phyloP scores from a whole-genome alignment of 768 basidiomycete genomes.

The Boletus reticuloceps region DNA sequence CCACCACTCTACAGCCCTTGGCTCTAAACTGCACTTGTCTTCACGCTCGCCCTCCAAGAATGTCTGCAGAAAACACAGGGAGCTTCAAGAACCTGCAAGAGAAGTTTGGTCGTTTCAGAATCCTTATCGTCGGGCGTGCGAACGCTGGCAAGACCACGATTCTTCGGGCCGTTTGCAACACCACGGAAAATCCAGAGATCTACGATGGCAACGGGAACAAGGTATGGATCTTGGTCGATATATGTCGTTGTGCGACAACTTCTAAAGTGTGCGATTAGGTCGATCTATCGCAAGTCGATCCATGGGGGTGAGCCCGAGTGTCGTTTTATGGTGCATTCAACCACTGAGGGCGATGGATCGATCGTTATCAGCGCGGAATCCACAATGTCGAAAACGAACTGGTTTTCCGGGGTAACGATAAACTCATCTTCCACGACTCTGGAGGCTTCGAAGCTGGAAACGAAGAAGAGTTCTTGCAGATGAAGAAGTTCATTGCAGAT shows the following conservation, averaged over 20 bases:
- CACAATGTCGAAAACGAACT: slow-evolving; percentile 1
- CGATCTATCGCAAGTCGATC: neutral
- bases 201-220: slow-evolving; percentile 1
- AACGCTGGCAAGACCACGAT: slow-evolving; percentile 7
- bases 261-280: neutral
- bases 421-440: slow-evolving; percentile 4
- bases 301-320: neutral
- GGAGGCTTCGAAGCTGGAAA: neutral
- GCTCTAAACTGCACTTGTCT: too few relatives aligned
- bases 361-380: neutral
- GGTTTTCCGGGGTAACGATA: neutral
- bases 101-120: neutral
- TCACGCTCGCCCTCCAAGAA: neutral
- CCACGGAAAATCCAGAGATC: slow-evolving; percentile 4
- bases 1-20: too few relatives aligned
- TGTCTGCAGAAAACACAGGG: neutral
- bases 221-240: neutral
- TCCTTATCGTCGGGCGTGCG: slow-evolving; percentile 1
- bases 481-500: neutral
- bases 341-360: neutral
- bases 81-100: neutral
- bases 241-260: neutral
- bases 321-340: neutral
- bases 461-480: neutral
- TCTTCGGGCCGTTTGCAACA: slow-evolving; percentile 1